A percentile compares a stretch with the other conserved stretches of the same genome.
Evolutionary conservation across 768 basidiomycete genomes (phyloP).

Genomic region (Termitomyces sp.): DNA sequence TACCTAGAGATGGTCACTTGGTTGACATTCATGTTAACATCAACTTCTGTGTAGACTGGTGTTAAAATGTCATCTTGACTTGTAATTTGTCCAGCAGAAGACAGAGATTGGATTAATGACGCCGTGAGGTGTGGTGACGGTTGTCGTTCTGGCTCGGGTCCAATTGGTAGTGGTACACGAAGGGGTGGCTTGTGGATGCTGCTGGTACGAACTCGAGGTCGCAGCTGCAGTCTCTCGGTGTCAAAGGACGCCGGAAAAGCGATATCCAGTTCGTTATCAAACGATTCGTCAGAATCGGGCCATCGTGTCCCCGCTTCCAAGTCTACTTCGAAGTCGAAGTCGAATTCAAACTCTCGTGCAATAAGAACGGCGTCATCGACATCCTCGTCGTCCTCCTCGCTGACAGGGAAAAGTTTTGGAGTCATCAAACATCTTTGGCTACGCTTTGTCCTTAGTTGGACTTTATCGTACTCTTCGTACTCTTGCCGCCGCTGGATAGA

Average conservation of each 20-base stretch:
- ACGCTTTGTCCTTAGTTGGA: constrained; percentile 7
- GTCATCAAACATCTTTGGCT: constrained; percentile 12
- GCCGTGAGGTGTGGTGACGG: constrained; percentile 7
- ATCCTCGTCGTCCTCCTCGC: constrained; percentile 25
- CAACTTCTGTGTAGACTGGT: constrained; percentile 16
- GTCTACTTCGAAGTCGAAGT: constrained; percentile 23
- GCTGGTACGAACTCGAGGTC: constrained; percentile 27
- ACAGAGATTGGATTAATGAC: constrained; percentile 18
- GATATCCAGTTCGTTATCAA: neutral
- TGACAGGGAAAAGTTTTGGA: constrained; percentile 33
- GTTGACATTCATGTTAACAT: constrained; percentile 15
- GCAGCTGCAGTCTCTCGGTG: constrained; percentile 21
- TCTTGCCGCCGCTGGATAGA: constrained; percentile 3
- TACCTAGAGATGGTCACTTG: constrained; percentile 14
- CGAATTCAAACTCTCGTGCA: constrained; percentile 26
- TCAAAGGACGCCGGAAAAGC: constrained; percentile 15
- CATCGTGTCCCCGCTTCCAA: constrained; percentile 21
- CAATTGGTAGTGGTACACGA: constrained; percentile 11
- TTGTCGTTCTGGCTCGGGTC: neutral
- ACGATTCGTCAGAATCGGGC: constrained; percentile 10
- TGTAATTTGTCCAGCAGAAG: neutral
- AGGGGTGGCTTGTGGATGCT: constrained; percentile 27
- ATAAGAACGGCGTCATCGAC: constrained; percentile 19
- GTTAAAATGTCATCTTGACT: constrained; percentile 9
- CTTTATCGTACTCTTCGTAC: constrained; percentile 15